phyloP scores from a whole-genome alignment of 805 yeast genomes.

The Barnettozyma salicaria region DNA sequence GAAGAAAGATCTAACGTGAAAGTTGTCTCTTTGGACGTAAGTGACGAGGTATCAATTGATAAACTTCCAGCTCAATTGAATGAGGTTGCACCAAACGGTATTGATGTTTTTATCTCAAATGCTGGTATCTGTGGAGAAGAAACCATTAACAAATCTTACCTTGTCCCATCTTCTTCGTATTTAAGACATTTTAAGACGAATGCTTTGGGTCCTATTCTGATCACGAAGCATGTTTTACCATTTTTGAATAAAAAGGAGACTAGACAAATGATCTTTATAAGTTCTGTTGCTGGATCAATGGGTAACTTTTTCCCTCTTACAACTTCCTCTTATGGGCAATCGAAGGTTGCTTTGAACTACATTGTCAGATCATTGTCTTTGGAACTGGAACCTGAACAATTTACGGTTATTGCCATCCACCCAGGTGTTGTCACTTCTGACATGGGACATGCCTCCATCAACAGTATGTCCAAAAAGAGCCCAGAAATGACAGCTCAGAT shows the following conservation, averaged over 20 bases:
- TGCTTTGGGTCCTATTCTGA: slow-evolving; percentile 10
- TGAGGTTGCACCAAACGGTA: slow-evolving; percentile 10
- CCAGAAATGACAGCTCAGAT: not conserved
- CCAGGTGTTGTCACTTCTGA: slow-evolving; percentile 37
- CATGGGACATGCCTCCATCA: slow-evolving; percentile 18
- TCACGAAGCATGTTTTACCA: slow-evolving; percentile 10
- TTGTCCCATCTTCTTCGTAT: no score
- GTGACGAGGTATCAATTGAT: slow-evolving; percentile 11
- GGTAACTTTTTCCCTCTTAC: slow-evolving; percentile 2
- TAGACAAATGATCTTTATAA: slow-evolving; percentile 15
- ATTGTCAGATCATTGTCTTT: slow-evolving; percentile 22
- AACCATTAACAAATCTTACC: no score
- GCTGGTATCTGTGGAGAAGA: slow-evolving; percentile 10
- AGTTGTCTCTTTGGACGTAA: slow-evolving; percentile 11
- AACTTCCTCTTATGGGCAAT: slow-evolving; percentile 29
- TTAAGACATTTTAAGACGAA: slow-evolving; percentile 5
- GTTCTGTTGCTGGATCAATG: slow-evolving; percentile 6
- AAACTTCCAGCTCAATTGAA: slow-evolving; percentile 5
- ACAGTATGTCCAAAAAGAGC: not conserved
- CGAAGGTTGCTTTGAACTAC: slow-evolving; percentile 35
- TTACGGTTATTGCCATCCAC: slow-evolving; percentile 29
- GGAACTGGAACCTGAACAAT: slow-evolving; percentile 26
- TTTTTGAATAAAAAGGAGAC: slow-evolving; percentile 16
- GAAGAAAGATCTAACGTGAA: slow-evolving; percentile 4
- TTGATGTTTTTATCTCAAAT: slow-evolving; percentile 15